Conservation (phyloP, 768 basidiomycete species). For the Cubamyces sp. region DNA sequence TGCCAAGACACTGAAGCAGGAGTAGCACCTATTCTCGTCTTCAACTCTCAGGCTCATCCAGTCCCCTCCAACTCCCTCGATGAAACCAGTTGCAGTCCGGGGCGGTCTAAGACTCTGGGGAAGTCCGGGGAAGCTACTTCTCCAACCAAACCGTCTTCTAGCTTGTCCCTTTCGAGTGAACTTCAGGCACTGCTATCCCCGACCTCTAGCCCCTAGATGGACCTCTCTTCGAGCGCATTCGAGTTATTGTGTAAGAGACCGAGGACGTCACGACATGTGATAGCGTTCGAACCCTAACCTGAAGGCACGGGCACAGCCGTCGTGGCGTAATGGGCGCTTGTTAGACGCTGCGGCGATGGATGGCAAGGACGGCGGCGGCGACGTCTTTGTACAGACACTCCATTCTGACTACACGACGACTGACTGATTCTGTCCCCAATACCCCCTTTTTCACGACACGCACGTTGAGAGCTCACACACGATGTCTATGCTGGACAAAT, state of each 20-base stretch:
- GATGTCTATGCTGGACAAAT: slow-evolving; percentile 78
- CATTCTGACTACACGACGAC: slow-evolving; percentile 1
- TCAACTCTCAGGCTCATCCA: not conserved
- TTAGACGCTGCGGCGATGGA: slow-evolving; percentile 5
- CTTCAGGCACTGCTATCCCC: not conserved
- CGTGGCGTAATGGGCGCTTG: slow-evolving; percentile 23
- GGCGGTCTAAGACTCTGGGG: not conserved
- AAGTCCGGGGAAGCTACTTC: not conserved
- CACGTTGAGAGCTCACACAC: not conserved
- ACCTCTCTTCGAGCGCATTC: not conserved
- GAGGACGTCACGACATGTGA: slow-evolving; percentile 5
- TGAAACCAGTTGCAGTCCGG: not conserved
- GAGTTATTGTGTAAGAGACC: not conserved
- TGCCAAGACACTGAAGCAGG: not conserved
- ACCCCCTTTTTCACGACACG: not conserved
- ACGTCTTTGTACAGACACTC: slow-evolving; percentile 7
- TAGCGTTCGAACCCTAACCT: slow-evolving; percentile 19
- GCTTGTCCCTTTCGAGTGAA: not conserved
- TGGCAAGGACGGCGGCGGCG: not conserved
- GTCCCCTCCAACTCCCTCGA: not conserved
- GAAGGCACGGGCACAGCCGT: slow-evolving; percentile 12
- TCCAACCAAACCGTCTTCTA: no score
- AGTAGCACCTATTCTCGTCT: slow-evolving; percentile 3
- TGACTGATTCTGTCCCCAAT: slow-evolving; percentile 1
- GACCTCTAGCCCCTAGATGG: no score